Evolutionary conservation across 2,329 filamentous ascomycete genomes (phyloP), one percentile per base, ranked within the genome.

Genomic region (Cladophialophora yegresii): DNA sequence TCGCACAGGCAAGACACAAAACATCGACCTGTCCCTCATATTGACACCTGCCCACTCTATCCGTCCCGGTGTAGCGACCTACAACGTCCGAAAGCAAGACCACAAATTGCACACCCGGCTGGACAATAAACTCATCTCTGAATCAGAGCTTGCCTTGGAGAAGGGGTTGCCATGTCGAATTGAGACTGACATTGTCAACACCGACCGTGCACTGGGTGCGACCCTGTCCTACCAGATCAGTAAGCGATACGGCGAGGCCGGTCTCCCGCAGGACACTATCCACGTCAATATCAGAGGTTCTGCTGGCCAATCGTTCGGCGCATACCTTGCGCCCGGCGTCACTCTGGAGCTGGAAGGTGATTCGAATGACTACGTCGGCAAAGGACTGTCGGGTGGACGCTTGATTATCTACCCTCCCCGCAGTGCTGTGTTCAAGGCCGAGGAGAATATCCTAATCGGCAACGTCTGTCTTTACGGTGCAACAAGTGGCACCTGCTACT

Each of bases 41-140:
- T 82, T 98, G 58, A 97, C 93, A 0, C 93, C 93, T 3, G 93
- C 93, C n/a, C 93, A 98, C 80, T 95, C 93, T 71, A 89, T 97
- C 58, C 90, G 93, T 67, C 93, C 93, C 59, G 93, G 92, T 67
- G 93, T 97, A 63, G 93, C 93, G 45, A 97, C 93, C 10, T 97
- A 96, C 85, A 97, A 97, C 73, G 93, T 97, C 64, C 90, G 93
- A 78, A 97, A 96, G 84, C 93, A 98, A 79, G 93, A 98, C 72
- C 93, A 98, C 79, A 88, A 90, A 75, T 88, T 98, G 22, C 93
- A 97, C 77, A 88, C 93, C 67, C 91, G 93, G 73, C 84, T 98
- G 10, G 93, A 98, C 77, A 98, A 98, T 82, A 97, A 97, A 83
- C 85, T 98, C 62, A 96, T 97, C 73, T 92, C 92, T 0, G 93